These are phyloP conservation scores for Nitzschia putrida DNA, from an alignment of 108 stramenopile genomes.

Conservation along the genomic window DNA sequence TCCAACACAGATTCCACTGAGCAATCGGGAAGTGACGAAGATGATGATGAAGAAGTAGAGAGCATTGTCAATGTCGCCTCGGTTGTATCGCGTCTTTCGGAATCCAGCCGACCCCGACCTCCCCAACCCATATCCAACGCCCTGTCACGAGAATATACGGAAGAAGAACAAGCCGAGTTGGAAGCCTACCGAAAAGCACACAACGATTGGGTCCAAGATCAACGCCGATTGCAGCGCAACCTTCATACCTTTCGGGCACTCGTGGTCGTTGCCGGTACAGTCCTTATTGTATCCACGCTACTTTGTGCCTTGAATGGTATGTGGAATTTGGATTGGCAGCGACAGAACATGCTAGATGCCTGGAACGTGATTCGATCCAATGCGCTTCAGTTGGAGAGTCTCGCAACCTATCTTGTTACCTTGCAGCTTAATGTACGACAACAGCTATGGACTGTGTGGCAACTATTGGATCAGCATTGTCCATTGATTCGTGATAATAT, in stretches of 20 bases:
- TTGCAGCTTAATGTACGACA: not conserved
- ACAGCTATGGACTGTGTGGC: constrained; percentile 19
- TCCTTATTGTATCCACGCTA: constrained; percentile 1
- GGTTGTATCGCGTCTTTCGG: not conserved
- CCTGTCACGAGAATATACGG: not conserved
- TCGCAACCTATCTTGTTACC: not conserved
- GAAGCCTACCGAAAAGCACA: not conserved
- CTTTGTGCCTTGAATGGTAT: constrained; percentile 4
- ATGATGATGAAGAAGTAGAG: not conserved
- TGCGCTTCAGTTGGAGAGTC: not conserved
- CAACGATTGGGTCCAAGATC: constrained; percentile 5
- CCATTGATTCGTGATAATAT: constrained; percentile 1
- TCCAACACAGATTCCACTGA: not conserved
- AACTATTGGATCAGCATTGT: constrained; percentile 22
- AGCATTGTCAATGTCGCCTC: not conserved
- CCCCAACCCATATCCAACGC: not conserved
- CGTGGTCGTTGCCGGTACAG: not conserved
- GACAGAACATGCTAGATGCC: not conserved
- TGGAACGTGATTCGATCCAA: constrained; percentile 1
- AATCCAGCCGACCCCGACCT: not conserved
- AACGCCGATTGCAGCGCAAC: not conserved
- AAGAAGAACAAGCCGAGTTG: not conserved
- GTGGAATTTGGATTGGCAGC: constrained; percentile 16
- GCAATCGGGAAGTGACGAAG: not conserved
- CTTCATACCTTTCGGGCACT: not conserved